Evolutionary conservation across 305 asterid genomes (phyloP).

Genomic region (Striga hermonthica): DNA sequence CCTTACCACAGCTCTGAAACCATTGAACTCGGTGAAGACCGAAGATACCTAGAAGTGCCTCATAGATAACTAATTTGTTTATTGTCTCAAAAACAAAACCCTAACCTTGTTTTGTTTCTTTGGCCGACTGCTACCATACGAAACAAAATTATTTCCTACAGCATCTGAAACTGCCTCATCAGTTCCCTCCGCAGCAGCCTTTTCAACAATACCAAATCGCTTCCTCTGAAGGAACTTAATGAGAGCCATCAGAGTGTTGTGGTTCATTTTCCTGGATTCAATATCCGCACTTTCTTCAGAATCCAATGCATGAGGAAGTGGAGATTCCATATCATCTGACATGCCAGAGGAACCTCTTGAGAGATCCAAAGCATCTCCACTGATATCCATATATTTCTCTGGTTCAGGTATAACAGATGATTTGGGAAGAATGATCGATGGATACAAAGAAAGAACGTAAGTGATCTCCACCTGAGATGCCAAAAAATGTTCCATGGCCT

Average conservation of each 20-base stretch:
- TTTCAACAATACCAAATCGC: constrained; percentile 72
- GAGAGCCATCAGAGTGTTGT: constrained; percentile 95
- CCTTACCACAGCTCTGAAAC: constrained; percentile 10
- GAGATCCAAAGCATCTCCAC: constrained; percentile 62
- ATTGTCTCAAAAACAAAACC: constrained; percentile 25
- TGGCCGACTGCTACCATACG: constrained; percentile 61
- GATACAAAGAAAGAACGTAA: constrained; percentile 79
- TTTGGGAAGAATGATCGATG: constrained; percentile 78
- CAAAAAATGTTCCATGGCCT: constrained; percentile 90
- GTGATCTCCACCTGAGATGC: constrained; percentile 95
- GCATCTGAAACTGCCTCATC: constrained; percentile 98
- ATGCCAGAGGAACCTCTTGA: constrained; percentile 85
- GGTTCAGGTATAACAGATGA: constrained; percentile 82
- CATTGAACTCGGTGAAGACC: constrained; percentile 18
- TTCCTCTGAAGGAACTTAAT: constrained; percentile 88
- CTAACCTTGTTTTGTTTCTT: constrained; percentile 71
- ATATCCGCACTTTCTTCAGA: constrained; percentile 69
- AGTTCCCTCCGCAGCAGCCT: constrained; percentile 98
- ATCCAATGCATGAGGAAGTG: constrained; percentile 49
- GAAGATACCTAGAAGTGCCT: constrained; percentile 12
- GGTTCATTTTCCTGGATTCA: constrained; percentile 88
- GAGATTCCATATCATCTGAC: constrained; percentile 82
- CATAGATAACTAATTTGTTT: constrained; percentile 2
- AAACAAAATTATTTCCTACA: constrained; percentile 66
- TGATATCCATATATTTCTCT: constrained; percentile 60